Percentiles rank a stretch among this genome's conserved stretches.
phyloP scores from a whole-genome alignment of 129 eudicot genomes.

The Dittrichia graveolens region DNA sequence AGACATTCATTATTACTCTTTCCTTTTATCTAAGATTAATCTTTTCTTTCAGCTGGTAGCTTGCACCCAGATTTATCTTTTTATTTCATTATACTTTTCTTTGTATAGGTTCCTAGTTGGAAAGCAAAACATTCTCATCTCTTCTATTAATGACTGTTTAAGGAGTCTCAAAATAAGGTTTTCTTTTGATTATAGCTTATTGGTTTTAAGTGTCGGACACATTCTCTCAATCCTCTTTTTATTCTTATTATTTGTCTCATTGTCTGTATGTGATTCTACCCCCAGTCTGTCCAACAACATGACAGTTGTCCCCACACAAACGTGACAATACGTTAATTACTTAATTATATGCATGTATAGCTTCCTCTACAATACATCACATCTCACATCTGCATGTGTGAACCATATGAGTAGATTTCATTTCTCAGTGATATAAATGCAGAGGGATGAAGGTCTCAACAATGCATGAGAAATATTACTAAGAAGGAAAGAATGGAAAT shows the following conservation, averaged over 20 bases:
- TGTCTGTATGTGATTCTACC: neutral
- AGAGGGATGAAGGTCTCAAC: neutral
- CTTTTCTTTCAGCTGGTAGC: slow-evolving; percentile 4
- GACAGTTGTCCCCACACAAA: neutral
- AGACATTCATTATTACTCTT: neutral
- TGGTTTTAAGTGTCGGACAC: neutral
- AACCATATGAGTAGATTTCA: no score
- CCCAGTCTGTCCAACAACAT: neutral
- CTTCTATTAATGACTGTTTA: neutral
- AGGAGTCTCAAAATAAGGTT: neutral
- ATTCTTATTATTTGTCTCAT: neutral
- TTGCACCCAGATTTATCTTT: neutral
- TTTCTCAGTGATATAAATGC: neutral
- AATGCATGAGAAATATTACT: neutral
- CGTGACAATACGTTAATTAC: neutral
- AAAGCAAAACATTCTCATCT: neutral
- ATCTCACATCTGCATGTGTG: neutral
- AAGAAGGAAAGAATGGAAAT: no score
- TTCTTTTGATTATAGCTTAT: neutral
- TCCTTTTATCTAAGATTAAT: neutral
- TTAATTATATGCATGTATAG: neutral
- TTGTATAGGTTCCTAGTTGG: neutral
- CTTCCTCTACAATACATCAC: neutral
- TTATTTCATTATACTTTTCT: neutral
- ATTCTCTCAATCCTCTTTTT: neutral